These are phyloP conservation scores for Escovopsis weberi DNA, from an alignment of 2,329 filamentous ascomycete species.

Conservation along the genomic window DNA sequence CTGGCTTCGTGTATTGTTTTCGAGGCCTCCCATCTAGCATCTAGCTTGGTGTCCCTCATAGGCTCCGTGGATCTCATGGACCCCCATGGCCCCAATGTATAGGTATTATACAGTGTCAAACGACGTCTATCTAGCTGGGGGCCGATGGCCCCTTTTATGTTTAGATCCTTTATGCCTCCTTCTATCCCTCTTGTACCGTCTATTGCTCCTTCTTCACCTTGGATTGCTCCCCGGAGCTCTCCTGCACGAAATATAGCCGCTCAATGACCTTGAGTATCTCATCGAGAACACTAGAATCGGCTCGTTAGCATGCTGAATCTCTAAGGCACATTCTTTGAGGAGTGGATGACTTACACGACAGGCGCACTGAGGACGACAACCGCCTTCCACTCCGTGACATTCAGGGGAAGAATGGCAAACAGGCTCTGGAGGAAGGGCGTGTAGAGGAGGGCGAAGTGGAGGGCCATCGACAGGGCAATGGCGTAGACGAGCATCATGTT, in stretches of 20 bases:
- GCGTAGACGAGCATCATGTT: constrained; percentile 98
- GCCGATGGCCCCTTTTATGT: constrained; percentile 1
- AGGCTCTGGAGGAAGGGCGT: constrained; percentile 74
- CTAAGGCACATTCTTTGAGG: neutral
- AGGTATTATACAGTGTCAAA: constrained; percentile 6
- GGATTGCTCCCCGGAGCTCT: constrained; percentile 21
- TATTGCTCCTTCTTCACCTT: constrained; percentile 42
- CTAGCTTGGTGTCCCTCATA: neutral
- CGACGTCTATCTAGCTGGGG: constrained; percentile 17
- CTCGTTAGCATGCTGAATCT: constrained; percentile 9
- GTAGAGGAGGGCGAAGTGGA: constrained; percentile 92
- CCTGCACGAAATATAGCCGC: constrained; percentile 48
- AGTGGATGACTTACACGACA: constrained; percentile 58
- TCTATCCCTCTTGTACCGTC: constrained; percentile 10
- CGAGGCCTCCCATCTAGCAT: no score
- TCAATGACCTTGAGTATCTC: constrained; percentile 71
- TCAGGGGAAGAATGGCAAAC: constrained; percentile 82
- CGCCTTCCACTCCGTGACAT: constrained; percentile 81
- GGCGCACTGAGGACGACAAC: constrained; percentile 79
- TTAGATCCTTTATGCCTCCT: constrained; percentile 4
- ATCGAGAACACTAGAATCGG: constrained; percentile 51
- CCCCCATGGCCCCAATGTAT: neutral
- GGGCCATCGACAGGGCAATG: constrained; percentile 78
- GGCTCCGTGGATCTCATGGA: neutral
- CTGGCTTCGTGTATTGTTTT: no score